A percentile compares a stretch with the other conserved stretches of the same genome.
phyloP scores from a whole-genome alignment of 2,329 filamentous ascomycete species.

The Dactylellina parvicollis region DNA sequence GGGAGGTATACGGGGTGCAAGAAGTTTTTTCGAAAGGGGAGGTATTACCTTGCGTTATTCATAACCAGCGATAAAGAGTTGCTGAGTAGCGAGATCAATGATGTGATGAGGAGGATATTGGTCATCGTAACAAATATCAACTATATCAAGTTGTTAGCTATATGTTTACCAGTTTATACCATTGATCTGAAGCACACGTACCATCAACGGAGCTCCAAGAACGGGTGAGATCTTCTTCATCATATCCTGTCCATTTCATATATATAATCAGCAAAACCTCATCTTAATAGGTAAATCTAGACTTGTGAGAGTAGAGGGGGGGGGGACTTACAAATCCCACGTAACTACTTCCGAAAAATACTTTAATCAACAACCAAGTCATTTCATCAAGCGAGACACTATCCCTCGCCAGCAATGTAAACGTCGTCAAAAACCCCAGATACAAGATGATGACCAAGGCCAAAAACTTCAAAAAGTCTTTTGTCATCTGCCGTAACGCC shows the following conservation, averaged over 20 bases:
- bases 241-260: conserved; percentile 20
- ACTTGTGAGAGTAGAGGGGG: no score
- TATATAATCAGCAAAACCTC: not conserved
- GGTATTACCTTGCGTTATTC: conserved; percentile 63
- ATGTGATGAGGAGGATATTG: conserved; percentile 81
- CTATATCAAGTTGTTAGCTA: conserved; percentile 56
- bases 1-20: conserved; percentile 67
- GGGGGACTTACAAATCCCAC: conserved; percentile 72
- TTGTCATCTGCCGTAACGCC: conserved; percentile 92
- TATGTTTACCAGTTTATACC: not conserved
- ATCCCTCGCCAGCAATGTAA: conserved; percentile 79
- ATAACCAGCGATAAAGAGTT: conserved; percentile 73
- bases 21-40: no score
- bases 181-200: conserved; percentile 56
- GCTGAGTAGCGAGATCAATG: conserved; percentile 79
- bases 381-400: conserved; percentile 73
- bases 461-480: conserved; percentile 87
- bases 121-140: conserved; percentile 80
- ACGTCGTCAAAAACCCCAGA: conserved; percentile 86
- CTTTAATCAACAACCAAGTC: conserved; percentile 80
- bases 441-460: conserved; percentile 73
- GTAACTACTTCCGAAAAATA: conserved; percentile 81
- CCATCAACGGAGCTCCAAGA: conserved; percentile 67
- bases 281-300: not conserved
- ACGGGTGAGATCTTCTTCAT: conserved; percentile 63